Base-by-base conservation (phyloP, 1,284 basidiomycete species). In the Apiotrichum sp. region DNA sequence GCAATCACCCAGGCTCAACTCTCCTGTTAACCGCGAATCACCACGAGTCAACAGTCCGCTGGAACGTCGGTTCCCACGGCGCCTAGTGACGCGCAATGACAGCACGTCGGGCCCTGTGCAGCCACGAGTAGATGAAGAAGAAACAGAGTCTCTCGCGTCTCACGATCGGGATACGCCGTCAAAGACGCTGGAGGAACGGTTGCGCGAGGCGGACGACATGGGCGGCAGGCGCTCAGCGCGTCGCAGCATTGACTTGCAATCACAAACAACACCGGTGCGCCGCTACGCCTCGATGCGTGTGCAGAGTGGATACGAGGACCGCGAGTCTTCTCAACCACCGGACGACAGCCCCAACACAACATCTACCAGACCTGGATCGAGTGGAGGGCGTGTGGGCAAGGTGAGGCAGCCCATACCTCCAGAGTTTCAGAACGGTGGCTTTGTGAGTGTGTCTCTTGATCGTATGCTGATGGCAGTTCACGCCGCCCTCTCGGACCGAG, bases 201-300 rank as follows among this genome's bases (percentile, higher is more conserved):
- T 74, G n/a, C 58, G 62, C 8, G 62, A 67, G 44, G 70, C 67
- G 0, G 70, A 72, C 49, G 69, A 67, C 43, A 62, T n/a, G n/a
- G n/a, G n/a, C n/a, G n/a, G 62, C 46, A 57, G 70, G 29, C 56
- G 56, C n/a, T 14, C 43, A 8, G 46, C 61, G 52, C 11, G 38
- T 33, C 46, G 58, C 9, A 34, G 45, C 29, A 22, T 8, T 31
- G 38, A 47, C 4, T 32, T 11, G 1, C n/a, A n/a, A n/a, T 34
- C 4, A 9, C 33, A 47, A 6, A 9, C 35, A 16, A 47, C 47
- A 13, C 47, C 47, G 9, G 14, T 36, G 9, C 34, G 47, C 22
- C 36, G 35, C 8, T n/a, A 41, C 8, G n/a, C 40, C 8, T n/a
- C 40, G 5, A 9, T 11, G 40, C 40, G 40, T 14, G 14, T 5